A percentile compares a stretch with the other conserved stretches of the same genome.
Evolutionary conservation across 2,329 filamentous ascomycete genomes (phyloP).

Genomic region (Xylariaceae sp.): DNA sequence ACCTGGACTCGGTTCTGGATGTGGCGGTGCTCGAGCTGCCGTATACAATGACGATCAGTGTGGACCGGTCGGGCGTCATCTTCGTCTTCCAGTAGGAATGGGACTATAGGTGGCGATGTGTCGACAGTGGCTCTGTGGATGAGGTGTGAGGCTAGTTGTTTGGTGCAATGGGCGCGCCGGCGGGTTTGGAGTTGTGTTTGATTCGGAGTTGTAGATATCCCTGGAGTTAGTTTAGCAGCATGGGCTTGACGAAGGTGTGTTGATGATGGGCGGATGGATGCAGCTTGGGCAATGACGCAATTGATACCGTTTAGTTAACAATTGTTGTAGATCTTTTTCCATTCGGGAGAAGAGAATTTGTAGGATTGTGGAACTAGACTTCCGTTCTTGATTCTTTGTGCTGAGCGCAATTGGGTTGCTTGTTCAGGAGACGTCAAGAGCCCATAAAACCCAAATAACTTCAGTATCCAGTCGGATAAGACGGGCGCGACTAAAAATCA

Average conservation of each 20-base stretch:
- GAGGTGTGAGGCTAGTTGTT: not conserved
- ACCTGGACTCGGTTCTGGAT: slow-evolving; percentile 84
- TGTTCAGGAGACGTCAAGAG: too few species aligned
- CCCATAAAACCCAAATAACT: not conserved
- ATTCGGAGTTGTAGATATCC: slow-evolving; percentile 3
- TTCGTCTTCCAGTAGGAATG: slow-evolving; percentile 61
- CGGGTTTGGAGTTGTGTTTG: too few species aligned
- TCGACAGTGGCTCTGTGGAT: not conserved
- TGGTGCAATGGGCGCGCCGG: not conserved
- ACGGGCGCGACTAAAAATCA: not conserved
- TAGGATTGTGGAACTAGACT: too few species aligned
- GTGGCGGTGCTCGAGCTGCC: slow-evolving; percentile 83
- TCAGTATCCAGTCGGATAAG: not conserved
- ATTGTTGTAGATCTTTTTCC: too few species aligned
- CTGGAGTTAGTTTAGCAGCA: too few species aligned
- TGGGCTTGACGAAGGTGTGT: not conserved
- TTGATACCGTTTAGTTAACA: not conserved
- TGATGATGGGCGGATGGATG: not conserved
- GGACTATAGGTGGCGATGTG: not conserved
- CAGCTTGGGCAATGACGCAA: not conserved
- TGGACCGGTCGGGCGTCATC: slow-evolving; percentile 82
- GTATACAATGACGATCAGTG: slow-evolving; percentile 89
- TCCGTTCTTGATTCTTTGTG: too few species aligned
- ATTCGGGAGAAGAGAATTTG: too few species aligned
- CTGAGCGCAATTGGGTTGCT: too few species aligned